phyloP scores from a whole-genome alignment of 1,284 basidiomycete species.

The Boletus semigastroideus region DNA sequence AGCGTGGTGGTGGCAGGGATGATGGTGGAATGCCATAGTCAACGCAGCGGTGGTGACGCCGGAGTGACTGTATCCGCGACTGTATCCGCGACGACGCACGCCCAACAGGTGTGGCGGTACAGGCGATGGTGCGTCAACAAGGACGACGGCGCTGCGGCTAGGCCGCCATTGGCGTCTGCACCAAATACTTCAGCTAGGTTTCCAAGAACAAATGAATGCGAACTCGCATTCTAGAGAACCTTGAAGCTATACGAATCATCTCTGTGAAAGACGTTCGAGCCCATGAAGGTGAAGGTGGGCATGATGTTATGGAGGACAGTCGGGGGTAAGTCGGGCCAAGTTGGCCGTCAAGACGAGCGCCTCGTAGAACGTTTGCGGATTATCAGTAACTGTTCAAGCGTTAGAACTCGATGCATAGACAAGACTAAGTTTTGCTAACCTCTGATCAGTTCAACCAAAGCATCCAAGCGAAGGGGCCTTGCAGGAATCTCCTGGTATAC shows the following conservation, averaged over 20 bases:
- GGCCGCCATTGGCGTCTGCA: no score
- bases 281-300: constrained; percentile 99
- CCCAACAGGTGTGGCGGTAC: no score
- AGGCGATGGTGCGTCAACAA: no score
- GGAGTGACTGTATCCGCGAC: no score
- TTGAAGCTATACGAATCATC: constrained; percentile 96
- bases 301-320: constrained; percentile 93
- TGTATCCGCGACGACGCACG: no score
- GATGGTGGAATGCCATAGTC: no score
- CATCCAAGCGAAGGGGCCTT: constrained; percentile 66
- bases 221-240: constrained; percentile 84
- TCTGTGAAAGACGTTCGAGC: constrained; percentile 92
- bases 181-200: constrained; percentile 1
- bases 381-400: constrained; percentile 64
- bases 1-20: no score
- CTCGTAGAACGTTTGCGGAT: constrained; percentile 94
- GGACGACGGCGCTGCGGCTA: no score
- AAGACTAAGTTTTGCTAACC: constrained; percentile 44
- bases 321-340: constrained; percentile 83
- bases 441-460: constrained; percentile 85
- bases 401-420: constrained; percentile 3
- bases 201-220: neutral
- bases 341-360: constrained; percentile 88
- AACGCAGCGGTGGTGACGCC: no score
- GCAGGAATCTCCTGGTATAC: constrained; percentile 44